phyloP scores from a whole-genome alignment of 2,329 filamentous ascomycete species.

The Gremmenia infestans region DNA sequence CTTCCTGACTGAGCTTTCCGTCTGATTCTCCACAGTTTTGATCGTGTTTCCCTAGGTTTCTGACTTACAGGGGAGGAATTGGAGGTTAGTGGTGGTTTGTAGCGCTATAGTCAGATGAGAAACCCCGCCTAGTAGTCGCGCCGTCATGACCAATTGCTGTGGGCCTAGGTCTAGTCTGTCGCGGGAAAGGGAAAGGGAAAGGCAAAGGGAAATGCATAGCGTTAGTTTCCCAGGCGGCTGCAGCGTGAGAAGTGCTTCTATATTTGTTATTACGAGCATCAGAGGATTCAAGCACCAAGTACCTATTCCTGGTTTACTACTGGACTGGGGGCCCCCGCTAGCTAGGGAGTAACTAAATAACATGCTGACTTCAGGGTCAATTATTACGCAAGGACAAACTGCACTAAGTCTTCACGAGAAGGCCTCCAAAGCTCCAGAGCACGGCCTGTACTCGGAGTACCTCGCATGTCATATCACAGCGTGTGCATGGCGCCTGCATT shows the following conservation, averaged over 20 bases:
- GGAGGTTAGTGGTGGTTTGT: not conserved
- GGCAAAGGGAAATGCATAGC: not conserved
- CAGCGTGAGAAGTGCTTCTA: constrained; percentile 24
- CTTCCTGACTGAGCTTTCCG: not conserved
- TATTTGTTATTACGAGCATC: not conserved
- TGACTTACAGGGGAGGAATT: not conserved
- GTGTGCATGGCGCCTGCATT: not conserved
- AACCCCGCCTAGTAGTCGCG: constrained; percentile 9
- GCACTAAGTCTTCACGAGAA: not conserved
- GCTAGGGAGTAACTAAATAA: not conserved
- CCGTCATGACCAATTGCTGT: not conserved
- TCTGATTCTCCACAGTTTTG: constrained; percentile 5
- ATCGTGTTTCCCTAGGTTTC: not conserved
- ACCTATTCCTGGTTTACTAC: no score
- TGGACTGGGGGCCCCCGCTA: not conserved
- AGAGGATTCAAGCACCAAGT: not conserved
- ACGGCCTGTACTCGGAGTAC: constrained; percentile 9
- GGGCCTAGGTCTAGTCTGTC: no score
- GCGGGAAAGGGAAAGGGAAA: no score
- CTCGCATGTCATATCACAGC: constrained; percentile 8
- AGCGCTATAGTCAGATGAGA: constrained; percentile 7
- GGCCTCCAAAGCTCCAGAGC: not conserved
- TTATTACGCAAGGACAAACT: not conserved
- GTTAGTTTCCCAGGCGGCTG: constrained; percentile 23
- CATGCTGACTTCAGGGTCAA: not conserved